Base-by-base conservation (phyloP, 1,139 yeast species). In the Pichia sp. region DNA sequence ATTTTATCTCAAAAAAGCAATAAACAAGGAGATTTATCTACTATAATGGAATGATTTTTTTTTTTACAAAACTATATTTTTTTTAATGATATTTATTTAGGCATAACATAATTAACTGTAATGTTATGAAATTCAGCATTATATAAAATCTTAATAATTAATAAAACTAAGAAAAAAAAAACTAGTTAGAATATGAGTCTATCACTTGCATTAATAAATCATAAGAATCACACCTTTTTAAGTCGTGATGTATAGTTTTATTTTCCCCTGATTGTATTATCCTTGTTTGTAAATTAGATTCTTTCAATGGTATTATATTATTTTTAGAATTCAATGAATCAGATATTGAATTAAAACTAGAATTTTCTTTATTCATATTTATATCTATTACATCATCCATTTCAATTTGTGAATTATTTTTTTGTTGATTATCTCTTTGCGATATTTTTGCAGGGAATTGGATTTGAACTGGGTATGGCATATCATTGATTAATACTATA, bases 391-490 rank as follows among this genome's bases (percentile, higher is more conserved):
- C 18, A 18, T 18, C 18, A 18, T 18, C 18, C 18, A 18, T 18
- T 18, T 18, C 18, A 18, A 18, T 18, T 18, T 18, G 18, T 27
- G 18, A 26, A 26, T 27, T 18, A 26, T 26, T 36, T 18, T 18
- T 18, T 27, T 27, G 27, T 8, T 34, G 28, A n/a, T 11, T 29
- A 11, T 28, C 33, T 25, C 34, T 37, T 26, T 37, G 42, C 5
- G 64, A 55, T 7, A 61, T 60, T 47, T 61, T 61, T 27, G 54
- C 50, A 0, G 65, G 65, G 33, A 61, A 61, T 1, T 52, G 52
- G 10, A 61, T 50, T 35, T 56, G 57, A 7, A 53, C 42, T 7
- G 65, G 65, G 47, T 54, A 61, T 4, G 65, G 65, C 11, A 61
- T 42, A 5, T 58, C 58, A 40, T 61, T 52, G 18, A 61, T 48